Percentiles rank a stretch among this genome's conserved stretches.
Conservation (phyloP, 148 eudicot genomes). For the Vaccinium macrocarpon region DNA sequence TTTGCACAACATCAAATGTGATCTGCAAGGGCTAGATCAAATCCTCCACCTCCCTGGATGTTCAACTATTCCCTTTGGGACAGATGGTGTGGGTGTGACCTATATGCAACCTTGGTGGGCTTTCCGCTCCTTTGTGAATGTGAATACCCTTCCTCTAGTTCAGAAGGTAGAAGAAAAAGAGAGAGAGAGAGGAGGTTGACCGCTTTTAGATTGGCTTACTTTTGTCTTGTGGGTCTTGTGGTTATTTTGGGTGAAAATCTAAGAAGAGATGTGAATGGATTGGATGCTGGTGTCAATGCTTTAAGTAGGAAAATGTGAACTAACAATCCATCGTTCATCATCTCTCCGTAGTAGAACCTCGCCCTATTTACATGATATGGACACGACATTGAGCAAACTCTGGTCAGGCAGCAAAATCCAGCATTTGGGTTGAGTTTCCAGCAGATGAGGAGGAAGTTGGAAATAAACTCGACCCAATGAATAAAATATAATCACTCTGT, state of each 20-base stretch:
- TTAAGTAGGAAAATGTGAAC: background rate
- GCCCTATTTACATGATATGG: background rate
- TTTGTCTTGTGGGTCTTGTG: background rate
- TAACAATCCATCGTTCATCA: background rate
- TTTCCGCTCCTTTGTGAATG: background rate
- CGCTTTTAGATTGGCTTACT: background rate
- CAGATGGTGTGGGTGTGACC: background rate
- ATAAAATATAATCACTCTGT: too few species aligned
- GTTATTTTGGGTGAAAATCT: background rate
- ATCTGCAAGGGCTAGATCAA: background rate
- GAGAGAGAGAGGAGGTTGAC: background rate
- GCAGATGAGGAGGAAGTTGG: background rate
- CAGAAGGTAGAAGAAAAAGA: background rate
- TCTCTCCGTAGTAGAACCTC: background rate
- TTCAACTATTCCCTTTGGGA: background rate
- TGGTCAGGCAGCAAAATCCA: background rate
- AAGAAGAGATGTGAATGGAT: background rate
- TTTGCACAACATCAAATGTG: background rate
- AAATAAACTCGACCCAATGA: background rate
- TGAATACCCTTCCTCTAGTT: background rate
- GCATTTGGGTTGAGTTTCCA: background rate
- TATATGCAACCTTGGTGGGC: background rate
- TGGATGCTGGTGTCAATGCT: background rate
- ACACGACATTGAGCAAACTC: background rate
- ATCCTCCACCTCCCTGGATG: background rate